A percentile compares a stretch with the other conserved stretches of the same genome.
phyloP scores from a whole-genome alignment of 129 eudicot genomes.

The sunflower (Helianthus annuus) region HanXRQr2.0-SUNRISE NC_035439.2:149276133-149276632 shows the following conservation, averaged over 20 bases:
- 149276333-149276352: background rate
- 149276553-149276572: too few species aligned
- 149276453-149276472: constrained; percentile 90
- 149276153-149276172: too few species aligned
- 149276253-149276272: too few species aligned
- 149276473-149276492: constrained; percentile 25
- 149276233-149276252: too few species aligned
- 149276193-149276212: constrained; percentile 70
- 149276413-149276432: constrained; percentile 98
- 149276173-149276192: too few species aligned
- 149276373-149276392: constrained; percentile 96
- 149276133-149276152: too few species aligned
- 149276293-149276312: background rate
- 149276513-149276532: too few species aligned
- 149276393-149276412: constrained; percentile 87
- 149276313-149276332: background rate
- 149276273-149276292: too few species aligned
- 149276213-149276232: background rate
- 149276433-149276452: constrained; percentile 96
- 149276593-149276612: too few species aligned
- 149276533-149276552: too few species aligned
- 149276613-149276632: too few species aligned
- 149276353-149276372: constrained; percentile 51
- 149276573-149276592: too few species aligned
- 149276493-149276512: background rate